These are phyloP conservation scores for Neurospora tetraspora DNA, from an alignment of 495 filamentous ascomycete species.

Conservation along the genomic window DNA sequence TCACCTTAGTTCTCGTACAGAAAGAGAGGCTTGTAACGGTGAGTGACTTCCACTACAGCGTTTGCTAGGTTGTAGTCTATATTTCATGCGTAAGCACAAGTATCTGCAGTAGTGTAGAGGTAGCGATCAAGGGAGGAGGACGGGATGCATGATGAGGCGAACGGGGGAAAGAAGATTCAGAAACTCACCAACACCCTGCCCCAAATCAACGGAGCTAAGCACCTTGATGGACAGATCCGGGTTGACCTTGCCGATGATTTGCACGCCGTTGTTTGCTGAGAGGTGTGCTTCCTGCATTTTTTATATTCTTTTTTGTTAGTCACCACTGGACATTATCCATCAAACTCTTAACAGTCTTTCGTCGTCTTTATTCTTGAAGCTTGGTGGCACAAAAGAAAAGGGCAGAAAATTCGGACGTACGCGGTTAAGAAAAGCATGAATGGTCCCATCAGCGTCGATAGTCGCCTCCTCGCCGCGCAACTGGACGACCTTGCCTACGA, in stretches of 20 bases:
- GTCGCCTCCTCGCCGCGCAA: conserved; percentile 73
- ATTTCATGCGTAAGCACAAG: not conserved
- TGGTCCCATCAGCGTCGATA: conserved; percentile 63
- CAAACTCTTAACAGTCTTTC: not conserved
- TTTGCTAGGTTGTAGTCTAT: conserved; percentile 73
- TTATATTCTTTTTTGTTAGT: not conserved
- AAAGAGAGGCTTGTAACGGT: conserved; percentile 65
- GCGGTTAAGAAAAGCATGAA: conserved; percentile 63
- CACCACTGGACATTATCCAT: not conserved
- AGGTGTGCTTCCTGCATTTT: conserved; percentile 60
- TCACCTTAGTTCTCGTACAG: conserved; percentile 24
- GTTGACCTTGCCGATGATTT: conserved; percentile 88
- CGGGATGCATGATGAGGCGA: not conserved
- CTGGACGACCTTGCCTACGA: conserved; percentile 75
- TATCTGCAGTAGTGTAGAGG: conserved; percentile 6
- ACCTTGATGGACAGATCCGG: conserved; percentile 67
- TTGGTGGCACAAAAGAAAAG: not conserved
- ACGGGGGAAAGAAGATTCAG: not conserved
- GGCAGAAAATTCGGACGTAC: conserved; percentile 30
- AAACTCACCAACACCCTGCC: conserved; percentile 53
- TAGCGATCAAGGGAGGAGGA: not conserved
- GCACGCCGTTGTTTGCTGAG: conserved; percentile 65
- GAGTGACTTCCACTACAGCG: conserved; percentile 79
- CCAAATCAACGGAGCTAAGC: conserved; percentile 69
- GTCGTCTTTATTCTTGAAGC: not conserved